These are phyloP conservation scores for Penicillium polonicum DNA, from an alignment of 2,329 filamentous ascomycete genomes.

Conservation along the genomic window DNA sequence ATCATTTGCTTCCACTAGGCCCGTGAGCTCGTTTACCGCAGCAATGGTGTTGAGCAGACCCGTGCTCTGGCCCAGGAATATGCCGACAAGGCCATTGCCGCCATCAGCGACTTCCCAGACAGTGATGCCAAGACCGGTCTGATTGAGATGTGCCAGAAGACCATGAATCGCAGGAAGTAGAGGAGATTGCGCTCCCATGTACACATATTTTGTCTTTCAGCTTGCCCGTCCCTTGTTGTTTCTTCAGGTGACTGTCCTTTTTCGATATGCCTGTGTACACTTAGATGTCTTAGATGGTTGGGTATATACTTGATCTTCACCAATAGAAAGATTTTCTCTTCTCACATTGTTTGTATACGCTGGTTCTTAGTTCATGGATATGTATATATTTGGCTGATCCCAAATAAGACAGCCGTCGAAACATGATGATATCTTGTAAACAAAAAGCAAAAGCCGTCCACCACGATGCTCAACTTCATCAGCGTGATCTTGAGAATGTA, in stretches of 20 bases:
- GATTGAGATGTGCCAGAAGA: conserved; percentile 91
- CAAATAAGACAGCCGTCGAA: no score
- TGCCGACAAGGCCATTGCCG: conserved; percentile 78
- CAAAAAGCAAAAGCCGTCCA: not conserved
- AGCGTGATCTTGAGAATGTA: not conserved
- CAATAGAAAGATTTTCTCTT: conserved; percentile 4
- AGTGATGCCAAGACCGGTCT: conserved; percentile 91
- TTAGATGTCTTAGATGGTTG: conserved; percentile 19
- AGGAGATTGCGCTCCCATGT: conserved; percentile 14
- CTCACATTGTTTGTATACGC: not conserved
- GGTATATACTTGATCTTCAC: conserved; percentile 10
- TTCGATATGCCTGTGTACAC: conserved; percentile 21
- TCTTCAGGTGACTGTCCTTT: conserved; percentile 10
- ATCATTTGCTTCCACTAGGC: conserved; percentile 58
- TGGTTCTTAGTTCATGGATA: not conserved
- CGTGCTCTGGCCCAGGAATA: conserved; percentile 87
- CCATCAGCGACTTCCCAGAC: conserved; percentile 83
- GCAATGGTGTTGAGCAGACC: conserved; percentile 88
- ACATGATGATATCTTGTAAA: not conserved
- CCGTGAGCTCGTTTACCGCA: conserved; percentile 76
- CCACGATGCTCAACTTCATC: not conserved
- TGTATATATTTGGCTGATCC: not conserved
- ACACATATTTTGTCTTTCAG: conserved; percentile 21
- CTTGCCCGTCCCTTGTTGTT: conserved; percentile 8
- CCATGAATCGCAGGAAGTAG: conserved; percentile 81